Evolutionary conservation across 2,329 filamentous ascomycete species (phyloP).

Genomic region (Didymella pomorum): DNA sequence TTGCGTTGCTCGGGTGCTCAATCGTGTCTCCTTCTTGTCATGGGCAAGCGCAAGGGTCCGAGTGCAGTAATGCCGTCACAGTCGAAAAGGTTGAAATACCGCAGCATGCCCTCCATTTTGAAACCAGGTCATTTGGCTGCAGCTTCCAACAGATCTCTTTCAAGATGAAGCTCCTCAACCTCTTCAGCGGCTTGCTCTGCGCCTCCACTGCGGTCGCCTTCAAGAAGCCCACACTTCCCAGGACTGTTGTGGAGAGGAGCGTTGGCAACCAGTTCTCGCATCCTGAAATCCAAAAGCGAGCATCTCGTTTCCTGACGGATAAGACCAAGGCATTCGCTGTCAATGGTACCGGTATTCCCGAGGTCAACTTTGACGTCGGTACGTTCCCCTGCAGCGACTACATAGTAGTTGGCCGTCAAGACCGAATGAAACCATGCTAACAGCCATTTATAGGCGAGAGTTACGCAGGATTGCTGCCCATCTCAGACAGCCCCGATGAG

Average conservation of each 20-base stretch:
- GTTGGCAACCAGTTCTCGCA: conserved; percentile 40
- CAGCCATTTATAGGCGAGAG: not conserved
- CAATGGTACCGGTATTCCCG: conserved; percentile 70
- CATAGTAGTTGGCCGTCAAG: not conserved
- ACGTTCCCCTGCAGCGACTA: conserved; percentile 49
- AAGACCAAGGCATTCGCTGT: conserved; percentile 63
- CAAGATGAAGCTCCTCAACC: conserved; percentile 46
- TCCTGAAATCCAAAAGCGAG: conserved; percentile 46
- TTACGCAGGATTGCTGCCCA: conserved; percentile 64
- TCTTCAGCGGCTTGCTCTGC: conserved; percentile 39
- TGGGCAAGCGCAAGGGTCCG: conserved; percentile 24
- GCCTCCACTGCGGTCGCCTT: conserved; percentile 43
- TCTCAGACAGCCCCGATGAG: conserved; percentile 60
- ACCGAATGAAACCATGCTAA: not conserved
- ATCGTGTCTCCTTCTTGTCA: conserved; percentile 28
- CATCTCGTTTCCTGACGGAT: conserved; percentile 41
- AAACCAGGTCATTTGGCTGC: conserved; percentile 4
- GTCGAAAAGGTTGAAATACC: conserved; percentile 30
- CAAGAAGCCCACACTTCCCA: conserved; percentile 38
- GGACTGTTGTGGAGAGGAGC: conserved; percentile 41
- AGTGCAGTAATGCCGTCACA: conserved; percentile 24
- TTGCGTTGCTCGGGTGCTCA: not conserved
- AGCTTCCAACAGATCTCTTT: conserved; percentile 16
- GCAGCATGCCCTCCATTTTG: conserved; percentile 1
- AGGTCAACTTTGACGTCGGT: conserved; percentile 72